Evolutionary conservation across 768 basidiomycete species (phyloP).

Genomic region (Imleria badia): DNA sequence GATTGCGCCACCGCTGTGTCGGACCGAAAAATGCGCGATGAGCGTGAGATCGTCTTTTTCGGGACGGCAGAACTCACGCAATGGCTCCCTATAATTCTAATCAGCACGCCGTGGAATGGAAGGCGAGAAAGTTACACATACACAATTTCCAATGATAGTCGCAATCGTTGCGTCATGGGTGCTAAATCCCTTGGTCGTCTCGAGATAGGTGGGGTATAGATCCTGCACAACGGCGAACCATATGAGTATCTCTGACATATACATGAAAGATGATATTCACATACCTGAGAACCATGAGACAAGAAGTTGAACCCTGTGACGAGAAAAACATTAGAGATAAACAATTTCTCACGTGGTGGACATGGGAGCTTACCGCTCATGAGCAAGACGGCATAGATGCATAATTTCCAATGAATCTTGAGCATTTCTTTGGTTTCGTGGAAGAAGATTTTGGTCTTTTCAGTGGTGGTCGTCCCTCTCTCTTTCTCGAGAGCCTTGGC

Average conservation of each 20-base stretch:
- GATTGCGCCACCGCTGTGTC: constrained; percentile 56
- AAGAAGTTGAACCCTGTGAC: constrained; percentile 69
- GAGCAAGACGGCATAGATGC: constrained; percentile 80
- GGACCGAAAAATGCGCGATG: neutral
- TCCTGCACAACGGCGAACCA: constrained; percentile 39
- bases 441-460: constrained; percentile 72
- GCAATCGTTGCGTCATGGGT: constrained; percentile 62
- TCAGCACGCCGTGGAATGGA: neutral
- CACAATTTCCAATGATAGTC: constrained; percentile 81
- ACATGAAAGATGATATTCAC: neutral
- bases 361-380: constrained; percentile 51
- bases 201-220: constrained; percentile 75
- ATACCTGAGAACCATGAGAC: constrained; percentile 67
- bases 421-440: constrained; percentile 75
- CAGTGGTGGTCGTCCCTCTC: constrained; percentile 32
- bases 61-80: constrained; percentile 35
- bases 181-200: constrained; percentile 59
- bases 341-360: neutral
- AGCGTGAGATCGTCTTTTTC: neutral
- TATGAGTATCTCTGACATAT: neutral
- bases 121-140: constrained; percentile 25
- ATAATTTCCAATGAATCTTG: constrained; percentile 76
- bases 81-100: constrained; percentile 40
- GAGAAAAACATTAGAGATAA: neutral
- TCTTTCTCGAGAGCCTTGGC: constrained; percentile 57